Base-by-base conservation (phyloP, 169 alveolate genomes). In the Plasmodium falciparum region DNA sequence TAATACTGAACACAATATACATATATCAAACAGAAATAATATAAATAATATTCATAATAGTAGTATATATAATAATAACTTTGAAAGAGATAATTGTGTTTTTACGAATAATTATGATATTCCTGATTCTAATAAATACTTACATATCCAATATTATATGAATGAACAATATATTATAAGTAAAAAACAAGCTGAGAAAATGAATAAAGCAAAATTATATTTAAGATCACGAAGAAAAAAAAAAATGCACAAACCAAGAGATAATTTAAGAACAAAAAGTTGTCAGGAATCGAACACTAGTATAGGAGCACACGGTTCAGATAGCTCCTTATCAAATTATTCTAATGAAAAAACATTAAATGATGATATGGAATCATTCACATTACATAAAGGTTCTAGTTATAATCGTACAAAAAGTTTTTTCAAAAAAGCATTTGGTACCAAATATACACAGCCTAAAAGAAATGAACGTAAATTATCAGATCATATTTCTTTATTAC, bases 151-250 rank as follows among this genome's bases (percentile, higher is more conserved):
- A 11, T 65, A 33, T n/a, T 76, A 76, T 73, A 76, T 76, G 89
- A 76, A 73, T 17, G 89, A 76, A 22, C 89, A 76, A 22, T 76
- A 76, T 71, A 76, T 76, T 17, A 76, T 76, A n/a, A 76, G 89
- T 20, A 76, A 76, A 24, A 76, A 76, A 29, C 89, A 76, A 22
- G 89, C 89, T 5, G 89, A 76, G 15, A 76, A 76, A 65, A 76
- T 76, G 89, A 76, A 65, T 26, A 76, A 65, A 49, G 89, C 89
- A 13, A 76, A 76, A 15, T 24, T 76, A 63, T 76, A 76, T 22
- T 49, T 76, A 50, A 66, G 89, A 50, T 65, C 89, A 0, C 65
- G 3, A 6, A 76, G 74, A 13, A 76, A 76, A 45, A 76, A 76
- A 66, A 63, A 76, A 65, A n/a, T 13, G 50, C 70, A 63, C 4